These are phyloP conservation scores for Cladosporium austrohemisphaericum DNA, from an alignment of 2,329 filamentous ascomycete genomes.

Conservation along the genomic window DNA sequence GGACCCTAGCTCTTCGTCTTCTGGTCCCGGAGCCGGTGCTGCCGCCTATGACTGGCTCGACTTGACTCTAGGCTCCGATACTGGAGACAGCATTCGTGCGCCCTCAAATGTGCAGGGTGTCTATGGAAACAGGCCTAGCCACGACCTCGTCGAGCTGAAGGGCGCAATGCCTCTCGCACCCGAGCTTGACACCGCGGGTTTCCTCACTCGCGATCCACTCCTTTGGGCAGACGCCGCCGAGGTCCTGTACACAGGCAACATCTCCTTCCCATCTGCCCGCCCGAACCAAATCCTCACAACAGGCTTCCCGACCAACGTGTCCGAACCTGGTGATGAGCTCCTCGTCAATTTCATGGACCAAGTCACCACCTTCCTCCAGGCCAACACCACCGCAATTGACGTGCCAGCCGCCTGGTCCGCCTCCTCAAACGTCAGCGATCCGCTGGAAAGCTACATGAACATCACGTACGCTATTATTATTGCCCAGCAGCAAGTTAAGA, in stretches of 20 bases:
- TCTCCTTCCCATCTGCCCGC: conserved; percentile 41
- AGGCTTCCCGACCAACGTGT: conserved; percentile 40
- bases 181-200: conserved; percentile 46
- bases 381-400: conserved; percentile 36
- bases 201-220: conserved; percentile 44
- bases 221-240: conserved; percentile 44
- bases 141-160: conserved; percentile 45
- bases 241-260: conserved; percentile 44
- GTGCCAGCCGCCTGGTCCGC: conserved; percentile 36
- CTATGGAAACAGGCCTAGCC: conserved; percentile 50
- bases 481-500: conserved; percentile 45
- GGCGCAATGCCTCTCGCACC: conserved; percentile 49
- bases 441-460: conserved; percentile 39
- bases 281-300: conserved; percentile 42
- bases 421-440: conserved; percentile 28
- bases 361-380: conserved; percentile 41
- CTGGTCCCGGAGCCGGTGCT: conserved; percentile 44
- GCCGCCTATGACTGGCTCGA: conserved; percentile 50
- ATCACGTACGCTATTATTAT: conserved; percentile 48
- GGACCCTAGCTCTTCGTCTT: conserved; percentile 46
- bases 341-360: conserved; percentile 43
- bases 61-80: conserved; percentile 48
- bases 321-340: conserved; percentile 36
- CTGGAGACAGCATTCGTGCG: conserved; percentile 48
- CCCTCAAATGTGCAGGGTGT: conserved; percentile 48